A percentile compares a stretch with the other conserved stretches of the same genome.
Evolutionary conservation across 1,284 basidiomycete species (phyloP).

Genomic region (Apiotrichum veenhuisii): DNA sequence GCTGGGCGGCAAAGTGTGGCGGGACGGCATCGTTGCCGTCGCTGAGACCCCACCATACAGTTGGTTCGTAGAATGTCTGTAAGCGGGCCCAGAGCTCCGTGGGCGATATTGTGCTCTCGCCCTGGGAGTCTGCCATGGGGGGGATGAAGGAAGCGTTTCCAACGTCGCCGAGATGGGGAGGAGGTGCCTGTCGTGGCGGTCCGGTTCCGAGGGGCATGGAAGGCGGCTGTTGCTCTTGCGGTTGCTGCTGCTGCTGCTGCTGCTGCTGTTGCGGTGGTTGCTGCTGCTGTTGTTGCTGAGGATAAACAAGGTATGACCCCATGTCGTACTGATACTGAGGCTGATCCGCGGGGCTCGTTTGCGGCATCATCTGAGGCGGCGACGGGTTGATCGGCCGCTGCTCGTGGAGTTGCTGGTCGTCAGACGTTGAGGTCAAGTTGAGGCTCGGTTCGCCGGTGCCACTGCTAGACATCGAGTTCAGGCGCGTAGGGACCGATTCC

Average conservation of each 20-base stretch:
- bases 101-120: neutral
- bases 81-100: slow-evolving; percentile 39
- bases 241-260: slow-evolving; percentile 9
- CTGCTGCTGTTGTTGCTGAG: neutral
- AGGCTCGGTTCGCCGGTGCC: neutral
- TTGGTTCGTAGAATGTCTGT: slow-evolving; percentile 44
- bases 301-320: neutral
- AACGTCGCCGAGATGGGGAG: neutral
- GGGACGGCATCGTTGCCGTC: neutral
- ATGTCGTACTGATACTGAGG: neutral
- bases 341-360: neutral
- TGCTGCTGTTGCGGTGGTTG: slow-evolving; percentile 1
- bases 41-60: slow-evolving; percentile 16
- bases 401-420: neutral
- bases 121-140: neutral
- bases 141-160: neutral
- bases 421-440: neutral
- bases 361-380: neutral
- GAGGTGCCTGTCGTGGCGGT: too few species aligned
- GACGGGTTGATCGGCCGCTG: neutral
- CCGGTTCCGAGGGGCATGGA: too few species aligned
- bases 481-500: too few species aligned
- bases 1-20: neutral
- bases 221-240: slow-evolving; percentile 1
- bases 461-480: neutral